Base-by-base conservation (phyloP, 345 rosid genomes). In the Excoecaria cochinchinensis region DNA sequence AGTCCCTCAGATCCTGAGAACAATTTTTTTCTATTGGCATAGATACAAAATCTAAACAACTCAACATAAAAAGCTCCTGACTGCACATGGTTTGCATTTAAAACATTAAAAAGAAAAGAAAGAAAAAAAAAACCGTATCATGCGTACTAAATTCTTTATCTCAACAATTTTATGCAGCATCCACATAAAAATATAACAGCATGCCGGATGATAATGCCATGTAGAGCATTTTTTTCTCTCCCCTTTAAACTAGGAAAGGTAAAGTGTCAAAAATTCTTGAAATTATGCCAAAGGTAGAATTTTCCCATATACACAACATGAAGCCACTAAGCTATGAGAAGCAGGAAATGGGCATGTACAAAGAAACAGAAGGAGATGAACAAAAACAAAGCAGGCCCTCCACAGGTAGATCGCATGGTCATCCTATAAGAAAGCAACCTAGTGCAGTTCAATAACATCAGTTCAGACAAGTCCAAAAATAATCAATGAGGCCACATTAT, bases 401-500 rank as follows among this genome's bases (percentile, higher is more conserved):
- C 13, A 1, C 42, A 47, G 56, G 63, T 17, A 21, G 24, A 70
- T 17, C 24, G 40, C 22, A 15, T 1, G 42, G 58, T 63, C n/a
- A 57, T 69, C 74, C 31, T 47, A 13, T 6, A 55, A 53, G 38
- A 51, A n/a, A 31, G 72, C 3, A 65, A 51, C 9, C 16, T 64
- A 58, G 65, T 11, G 53, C 19, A 51, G 14, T 71, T 57, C 46
- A 77, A 65, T 17, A 16, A n/a, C 3, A 31, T 24, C 21, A 64
- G n/a, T 25, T 47, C 65, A 64, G 67, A 39, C 46, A 52, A 36
- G 44, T 64, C 56, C 21, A 74, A 64, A 19, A 7, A 53, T 48
- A n/a, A 69, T 62, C 10, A 50, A 69, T 69, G 70, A 64, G 63
- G 39, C 69, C 72, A 38, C n/a, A 22, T 48, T 50, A 77, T 15